Conservation (phyloP, 495 filamentous ascomycete species). For the Aspergillus sclerotioniger region DNA sequence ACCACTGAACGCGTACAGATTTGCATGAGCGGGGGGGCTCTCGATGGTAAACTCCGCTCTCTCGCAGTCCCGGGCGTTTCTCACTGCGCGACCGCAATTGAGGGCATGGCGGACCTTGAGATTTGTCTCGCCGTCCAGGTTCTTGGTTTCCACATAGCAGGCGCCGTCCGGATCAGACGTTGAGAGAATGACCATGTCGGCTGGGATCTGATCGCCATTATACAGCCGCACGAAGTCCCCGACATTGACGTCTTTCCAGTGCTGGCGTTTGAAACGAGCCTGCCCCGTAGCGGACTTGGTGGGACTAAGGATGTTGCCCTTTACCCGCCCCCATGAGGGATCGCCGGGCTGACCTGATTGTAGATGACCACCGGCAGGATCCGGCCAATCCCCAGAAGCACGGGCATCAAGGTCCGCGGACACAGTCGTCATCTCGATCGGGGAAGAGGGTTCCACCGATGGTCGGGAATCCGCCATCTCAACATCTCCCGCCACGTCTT, state of each 20-base stretch:
- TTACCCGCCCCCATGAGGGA: slow-evolving; percentile 28
- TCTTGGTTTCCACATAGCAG: slow-evolving; percentile 96
- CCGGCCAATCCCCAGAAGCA: slow-evolving; percentile 1
- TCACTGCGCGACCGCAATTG: slow-evolving; percentile 74
- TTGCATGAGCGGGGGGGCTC: slow-evolving; percentile 84
- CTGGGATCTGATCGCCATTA: slow-evolving; percentile 90
- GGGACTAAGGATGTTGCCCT: slow-evolving; percentile 61
- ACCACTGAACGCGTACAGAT: slow-evolving; percentile 87
- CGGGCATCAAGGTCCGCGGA: slow-evolving; percentile 63
- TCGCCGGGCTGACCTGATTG: slow-evolving; percentile 14
- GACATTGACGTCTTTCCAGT: slow-evolving; percentile 91
- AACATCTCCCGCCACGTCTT: slow-evolving; percentile 35
- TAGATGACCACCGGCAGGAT: not conserved
- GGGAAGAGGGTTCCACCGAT: not conserved
- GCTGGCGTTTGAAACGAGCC: slow-evolving; percentile 80
- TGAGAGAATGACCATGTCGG: slow-evolving; percentile 86
- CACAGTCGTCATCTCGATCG: slow-evolving; percentile 91
- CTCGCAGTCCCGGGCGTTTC: slow-evolving; percentile 88
- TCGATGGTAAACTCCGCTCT: slow-evolving; percentile 78
- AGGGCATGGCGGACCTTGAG: slow-evolving; percentile 89
- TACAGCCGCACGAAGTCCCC: slow-evolving; percentile 95
- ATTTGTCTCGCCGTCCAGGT: slow-evolving; percentile 96
- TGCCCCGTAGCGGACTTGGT: slow-evolving; percentile 52
- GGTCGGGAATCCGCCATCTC: slow-evolving; percentile 1
- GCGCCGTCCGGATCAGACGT: slow-evolving; percentile 90